Evolutionary conservation across 257 asterid genomes (phyloP).

Genomic region (Ajuga chamaepitys): DNA sequence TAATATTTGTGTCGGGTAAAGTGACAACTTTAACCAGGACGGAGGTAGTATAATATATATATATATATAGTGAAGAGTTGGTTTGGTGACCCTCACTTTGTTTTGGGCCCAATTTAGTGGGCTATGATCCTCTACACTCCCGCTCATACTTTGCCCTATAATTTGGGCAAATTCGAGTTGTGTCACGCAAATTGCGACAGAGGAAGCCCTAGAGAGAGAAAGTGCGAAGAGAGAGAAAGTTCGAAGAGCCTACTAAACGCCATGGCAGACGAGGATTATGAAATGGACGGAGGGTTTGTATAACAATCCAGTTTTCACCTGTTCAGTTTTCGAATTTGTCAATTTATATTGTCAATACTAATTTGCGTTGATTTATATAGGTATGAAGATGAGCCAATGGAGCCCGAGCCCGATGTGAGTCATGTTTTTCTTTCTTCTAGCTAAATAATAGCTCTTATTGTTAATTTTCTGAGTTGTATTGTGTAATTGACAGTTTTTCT

Average conservation of each 20-base stretch:
- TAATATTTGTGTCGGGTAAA: too few relatives aligned
- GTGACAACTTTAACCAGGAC: too few relatives aligned
- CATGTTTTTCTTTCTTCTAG: neutral
- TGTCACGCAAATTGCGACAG: too few relatives aligned
- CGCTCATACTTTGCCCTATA: too few relatives aligned
- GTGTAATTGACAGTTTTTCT: neutral
- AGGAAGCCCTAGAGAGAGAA: too few relatives aligned
- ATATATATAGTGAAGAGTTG: too few relatives aligned
- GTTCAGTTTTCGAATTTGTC: neutral
- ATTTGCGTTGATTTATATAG: conserved; percentile 19
- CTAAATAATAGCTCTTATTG: too few relatives aligned
- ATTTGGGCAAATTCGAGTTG: too few relatives aligned
- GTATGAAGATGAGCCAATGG: conserved; percentile 81
- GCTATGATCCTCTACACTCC: too few relatives aligned
- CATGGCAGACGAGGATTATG: conserved; percentile 94
- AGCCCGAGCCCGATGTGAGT: conserved; percentile 78
- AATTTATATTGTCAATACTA: neutral
- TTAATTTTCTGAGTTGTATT: neutral
- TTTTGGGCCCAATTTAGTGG: too few relatives aligned
- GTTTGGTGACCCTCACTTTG: too few relatives aligned
- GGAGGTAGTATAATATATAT: too few relatives aligned
- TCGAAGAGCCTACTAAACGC: neutral
- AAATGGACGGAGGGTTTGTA: conserved; percentile 73
- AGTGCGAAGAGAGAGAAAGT: neutral
- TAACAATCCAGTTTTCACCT: neutral